Conservation (phyloP, 129 eudicot genomes). For the Tagetes erecta region DNA sequence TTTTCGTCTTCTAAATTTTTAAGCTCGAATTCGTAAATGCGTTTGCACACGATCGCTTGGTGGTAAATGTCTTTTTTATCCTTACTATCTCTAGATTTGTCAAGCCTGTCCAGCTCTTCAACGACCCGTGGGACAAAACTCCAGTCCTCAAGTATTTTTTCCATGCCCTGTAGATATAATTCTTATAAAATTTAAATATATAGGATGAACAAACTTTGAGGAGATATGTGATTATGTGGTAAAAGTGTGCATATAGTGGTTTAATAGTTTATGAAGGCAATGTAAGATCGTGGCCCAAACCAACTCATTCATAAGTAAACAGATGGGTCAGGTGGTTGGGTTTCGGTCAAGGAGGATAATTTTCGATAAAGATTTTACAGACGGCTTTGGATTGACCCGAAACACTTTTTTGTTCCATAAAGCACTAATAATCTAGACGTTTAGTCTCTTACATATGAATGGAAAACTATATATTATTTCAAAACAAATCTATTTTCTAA, state of each 20-base stretch:
- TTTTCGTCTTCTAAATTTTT: conserved; percentile 37
- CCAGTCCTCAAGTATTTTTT: conserved; percentile 76
- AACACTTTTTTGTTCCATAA: neutral
- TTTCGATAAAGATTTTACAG: neutral
- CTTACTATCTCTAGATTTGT: conserved; percentile 25
- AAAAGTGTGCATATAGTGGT: conserved; percentile 1
- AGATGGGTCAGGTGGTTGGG: neutral
- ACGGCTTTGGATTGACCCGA: neutral
- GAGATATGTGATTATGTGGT: neutral
- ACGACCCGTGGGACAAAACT: conserved; percentile 75
- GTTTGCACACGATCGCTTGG: conserved; percentile 65
- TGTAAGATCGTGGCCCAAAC: neutral
- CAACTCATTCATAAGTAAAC: neutral
- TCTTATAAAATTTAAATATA: neutral
- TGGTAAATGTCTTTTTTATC: conserved; percentile 52
- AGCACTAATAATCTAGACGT: neutral
- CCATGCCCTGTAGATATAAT: conserved; percentile 48
- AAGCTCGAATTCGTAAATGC: conserved; percentile 67
- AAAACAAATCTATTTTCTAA: neutral
- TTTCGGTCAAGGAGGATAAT: conserved; percentile 1
- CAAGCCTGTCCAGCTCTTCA: conserved; percentile 68
- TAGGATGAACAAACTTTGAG: neutral
- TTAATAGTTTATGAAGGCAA: neutral
- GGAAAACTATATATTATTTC: neutral
- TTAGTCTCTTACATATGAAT: neutral